These are phyloP conservation scores for Yarrowia alimentaria DNA, from an alignment of 805 yeast species.

Conservation along the genomic window DNA sequence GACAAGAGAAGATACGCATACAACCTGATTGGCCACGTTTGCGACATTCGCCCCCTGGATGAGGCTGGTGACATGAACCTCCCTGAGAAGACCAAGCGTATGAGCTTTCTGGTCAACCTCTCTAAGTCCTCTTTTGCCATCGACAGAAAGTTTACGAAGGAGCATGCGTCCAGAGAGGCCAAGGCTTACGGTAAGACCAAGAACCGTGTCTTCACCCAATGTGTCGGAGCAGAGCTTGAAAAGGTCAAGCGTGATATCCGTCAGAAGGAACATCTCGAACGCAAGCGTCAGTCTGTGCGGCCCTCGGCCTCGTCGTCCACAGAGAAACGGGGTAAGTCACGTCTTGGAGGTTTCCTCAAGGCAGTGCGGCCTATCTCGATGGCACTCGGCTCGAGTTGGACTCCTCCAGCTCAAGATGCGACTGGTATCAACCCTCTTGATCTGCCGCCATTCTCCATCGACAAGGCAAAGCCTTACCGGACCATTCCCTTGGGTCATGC, in stretches of 20 bases:
- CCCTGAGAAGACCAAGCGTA: conserved; percentile 33
- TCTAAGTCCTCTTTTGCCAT: conserved; percentile 34
- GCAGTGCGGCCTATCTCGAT: conserved; percentile 45
- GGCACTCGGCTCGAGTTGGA: conserved; percentile 35
- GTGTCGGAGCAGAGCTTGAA: conserved; percentile 51
- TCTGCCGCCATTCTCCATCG: conserved; percentile 9
- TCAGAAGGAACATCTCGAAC: conserved; percentile 44
- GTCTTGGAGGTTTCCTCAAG: conserved; percentile 43
- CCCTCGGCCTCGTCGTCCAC: conserved; percentile 5
- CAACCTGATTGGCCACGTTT: conserved; percentile 56
- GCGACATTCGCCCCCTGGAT: conserved; percentile 43
- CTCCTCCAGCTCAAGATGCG: conserved; percentile 20
- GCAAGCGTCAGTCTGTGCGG: conserved; percentile 28
- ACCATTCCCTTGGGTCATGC: conserved; percentile 17
- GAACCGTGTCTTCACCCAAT: conserved; percentile 46
- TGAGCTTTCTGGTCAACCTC: conserved; percentile 39
- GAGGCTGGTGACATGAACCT: conserved; percentile 27
- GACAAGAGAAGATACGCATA: conserved; percentile 75
- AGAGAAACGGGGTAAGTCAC: conserved; percentile 34
- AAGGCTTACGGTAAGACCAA: conserved; percentile 42
- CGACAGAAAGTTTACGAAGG: conserved; percentile 40
- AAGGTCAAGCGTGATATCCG: conserved; percentile 53
- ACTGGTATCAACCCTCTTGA: conserved; percentile 16
- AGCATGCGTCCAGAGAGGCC: conserved; percentile 47
- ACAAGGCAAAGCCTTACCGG: conserved; percentile 20